Evolutionary conservation across 2,329 filamentous ascomycete species (phyloP), one percentile per base, ranked within the genome.

Genomic region (Colletotrichum sp.): DNA sequence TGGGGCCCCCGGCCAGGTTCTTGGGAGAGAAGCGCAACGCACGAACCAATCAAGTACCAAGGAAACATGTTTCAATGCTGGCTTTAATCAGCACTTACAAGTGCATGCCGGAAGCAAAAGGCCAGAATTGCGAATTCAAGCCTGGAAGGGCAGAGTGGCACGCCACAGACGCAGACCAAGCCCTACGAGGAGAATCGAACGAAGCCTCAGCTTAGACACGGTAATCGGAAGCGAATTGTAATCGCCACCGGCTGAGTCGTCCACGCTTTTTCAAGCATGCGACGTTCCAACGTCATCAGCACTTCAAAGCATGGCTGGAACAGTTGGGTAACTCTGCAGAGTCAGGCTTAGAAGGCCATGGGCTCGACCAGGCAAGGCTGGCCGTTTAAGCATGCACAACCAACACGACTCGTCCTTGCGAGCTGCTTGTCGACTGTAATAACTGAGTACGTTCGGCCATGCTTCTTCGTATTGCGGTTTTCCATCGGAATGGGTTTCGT

Each of bases 131-230:
- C 32, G 30, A 48, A 24, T 34, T 65, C 63, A 64, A 24, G 28
- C 59, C 26, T 64, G 60, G 24, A 65, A n/a, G 24, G 24, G 13
- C 34, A 32, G 48, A 67, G 12, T 21, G 26, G 21, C 67, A 74
- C 71, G 69, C 72, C 68, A 63, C 61, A 61, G 61, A 36, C n/a
- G 30, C 63, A 52, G 24, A 71, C 36, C 52, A 66, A 74, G 67
- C 72, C 60, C 60, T 74, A 71, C 52, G 18, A 32, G 67, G 28
- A 28, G 18, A 30, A 5, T 34, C 6, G 34, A 48, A 24, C 36
- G 26, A 67, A 39, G 10, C 28, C 16, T 32, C 57, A 60, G 39
- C 43, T 71, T 59, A 72, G 34, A 72, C 61, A 57, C 30, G 52
- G 34, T 26, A 28, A 21, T 24, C 10, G n/a, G n/a, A 28, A 34